Evolutionary conservation across 148 eudicot genomes (phyloP).

Genomic region (Fagopyrum tataricum): DNA sequence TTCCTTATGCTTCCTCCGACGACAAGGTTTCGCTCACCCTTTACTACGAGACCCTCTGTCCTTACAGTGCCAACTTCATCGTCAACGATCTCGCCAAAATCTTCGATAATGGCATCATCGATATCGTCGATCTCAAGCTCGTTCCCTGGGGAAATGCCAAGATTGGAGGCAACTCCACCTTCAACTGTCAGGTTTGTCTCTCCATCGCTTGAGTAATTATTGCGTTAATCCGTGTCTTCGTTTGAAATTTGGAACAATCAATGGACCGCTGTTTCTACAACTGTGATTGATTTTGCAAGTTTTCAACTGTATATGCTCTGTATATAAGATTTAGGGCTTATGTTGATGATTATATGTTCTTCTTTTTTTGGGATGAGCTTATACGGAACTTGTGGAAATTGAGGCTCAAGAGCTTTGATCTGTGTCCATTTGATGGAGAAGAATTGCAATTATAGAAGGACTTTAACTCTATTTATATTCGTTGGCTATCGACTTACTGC

Average conservation of each 20-base stretch:
- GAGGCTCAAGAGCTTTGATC: background rate
- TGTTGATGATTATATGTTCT: background rate
- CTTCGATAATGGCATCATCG: slow-evolving; percentile 40
- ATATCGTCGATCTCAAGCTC: slow-evolving; percentile 45
- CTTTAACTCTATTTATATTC: background rate
- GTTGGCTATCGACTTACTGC: background rate
- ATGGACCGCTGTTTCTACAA: background rate
- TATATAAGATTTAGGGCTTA: background rate
- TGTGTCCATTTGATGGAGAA: background rate
- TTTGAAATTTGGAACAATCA: background rate
- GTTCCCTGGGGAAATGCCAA: slow-evolving; percentile 76
- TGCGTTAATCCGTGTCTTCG: background rate
- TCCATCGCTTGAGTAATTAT: background rate
- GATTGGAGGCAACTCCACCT: slow-evolving; percentile 26
- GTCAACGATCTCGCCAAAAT: slow-evolving; percentile 31
- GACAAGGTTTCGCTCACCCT: slow-evolving; percentile 36
- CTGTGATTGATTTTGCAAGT: background rate
- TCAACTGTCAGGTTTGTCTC: slow-evolving; percentile 51
- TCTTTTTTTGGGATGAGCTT: background rate
- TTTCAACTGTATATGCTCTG: background rate
- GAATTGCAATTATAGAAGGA: background rate
- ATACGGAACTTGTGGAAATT: background rate
- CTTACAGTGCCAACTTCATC: slow-evolving; percentile 50
- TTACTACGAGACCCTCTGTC: slow-evolving; percentile 65
- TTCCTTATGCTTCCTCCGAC: slow-evolving; percentile 13